Percentiles rank a stretch among this genome's conserved stretches.
Conservation (phyloP, 305 asterid species). For the Ilex paraguariensis region DNA sequence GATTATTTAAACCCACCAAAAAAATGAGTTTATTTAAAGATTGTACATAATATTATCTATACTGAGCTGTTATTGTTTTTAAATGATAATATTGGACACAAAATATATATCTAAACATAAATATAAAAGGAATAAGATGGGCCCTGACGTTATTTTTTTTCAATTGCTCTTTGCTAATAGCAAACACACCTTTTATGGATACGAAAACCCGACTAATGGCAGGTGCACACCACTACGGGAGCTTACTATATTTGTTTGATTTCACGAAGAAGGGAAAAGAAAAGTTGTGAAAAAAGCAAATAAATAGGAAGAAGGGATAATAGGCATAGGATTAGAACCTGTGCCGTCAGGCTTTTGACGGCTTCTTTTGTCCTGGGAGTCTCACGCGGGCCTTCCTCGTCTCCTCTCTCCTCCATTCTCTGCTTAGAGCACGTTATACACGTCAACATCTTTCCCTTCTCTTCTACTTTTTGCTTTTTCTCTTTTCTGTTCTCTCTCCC, state of each 20-base stretch:
- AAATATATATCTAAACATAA: no score
- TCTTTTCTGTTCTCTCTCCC: background rate
- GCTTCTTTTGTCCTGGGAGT: constrained; percentile 91
- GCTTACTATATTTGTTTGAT: constrained; percentile 13
- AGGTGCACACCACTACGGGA: no score
- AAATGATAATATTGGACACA: no score
- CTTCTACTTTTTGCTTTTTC: background rate
- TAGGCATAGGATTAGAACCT: constrained; percentile 50
- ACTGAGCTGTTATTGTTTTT: no score
- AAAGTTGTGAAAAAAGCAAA: constrained; percentile 5
- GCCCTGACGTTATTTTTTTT: no score
- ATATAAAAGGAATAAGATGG: no score
- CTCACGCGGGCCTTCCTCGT: constrained; percentile 86
- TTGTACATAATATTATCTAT: no score
- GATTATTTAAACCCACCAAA: no score
- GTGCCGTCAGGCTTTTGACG: constrained; percentile 97
- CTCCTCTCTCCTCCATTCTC: constrained; percentile 52
- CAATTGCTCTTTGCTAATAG: no score
- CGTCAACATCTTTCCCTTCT: constrained; percentile 63
- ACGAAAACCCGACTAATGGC: no score
- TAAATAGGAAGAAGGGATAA: background rate
- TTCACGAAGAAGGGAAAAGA: constrained; percentile 17
- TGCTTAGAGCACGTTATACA: constrained; percentile 91
- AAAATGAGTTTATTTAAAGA: no score
- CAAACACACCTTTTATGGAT: no score